phyloP scores from a whole-genome alignment of 805 yeast genomes.

The Grigorovia transvaalensis region DNA sequence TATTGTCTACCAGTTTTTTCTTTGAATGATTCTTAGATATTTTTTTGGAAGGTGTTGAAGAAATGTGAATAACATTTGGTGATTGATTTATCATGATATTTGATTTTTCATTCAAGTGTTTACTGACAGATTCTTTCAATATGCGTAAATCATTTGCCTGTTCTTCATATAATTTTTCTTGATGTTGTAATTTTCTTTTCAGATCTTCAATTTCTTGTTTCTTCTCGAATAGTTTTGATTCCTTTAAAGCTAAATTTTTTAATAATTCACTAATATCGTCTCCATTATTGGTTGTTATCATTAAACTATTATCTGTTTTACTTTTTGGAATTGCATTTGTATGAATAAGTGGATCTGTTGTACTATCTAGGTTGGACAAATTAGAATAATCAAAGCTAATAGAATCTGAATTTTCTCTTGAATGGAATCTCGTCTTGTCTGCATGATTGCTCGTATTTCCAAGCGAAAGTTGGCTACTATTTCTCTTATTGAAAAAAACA shows the following conservation, averaged over 20 bases:
- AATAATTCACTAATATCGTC: conserved; percentile 44
- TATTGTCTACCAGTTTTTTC: not conserved
- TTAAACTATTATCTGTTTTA: not conserved
- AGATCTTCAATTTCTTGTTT: conserved; percentile 44
- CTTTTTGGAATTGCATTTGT: not conserved
- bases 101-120: conserved; percentile 7
- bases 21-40: not conserved
- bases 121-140: conserved; percentile 28
- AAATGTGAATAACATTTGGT: not conserved
- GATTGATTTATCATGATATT: not conserved
- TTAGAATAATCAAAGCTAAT: not conserved
- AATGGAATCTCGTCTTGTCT: not conserved
- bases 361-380: not conserved
- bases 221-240: conserved; percentile 54
- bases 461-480: not conserved
- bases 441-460: not conserved
- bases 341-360: not conserved
- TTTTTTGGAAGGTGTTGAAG: not conserved
- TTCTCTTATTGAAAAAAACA: conserved; percentile 8
- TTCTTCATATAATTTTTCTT: conserved; percentile 40
- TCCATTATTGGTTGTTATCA: conserved; percentile 1
- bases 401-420: not conserved
- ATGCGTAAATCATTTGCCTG: conserved; percentile 26
- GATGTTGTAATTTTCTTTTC: conserved; percentile 36
- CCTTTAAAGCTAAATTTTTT: conserved; percentile 55